Conservation (phyloP, 495 filamentous ascomycete genomes). For the Penicillium paxilli region DNA sequence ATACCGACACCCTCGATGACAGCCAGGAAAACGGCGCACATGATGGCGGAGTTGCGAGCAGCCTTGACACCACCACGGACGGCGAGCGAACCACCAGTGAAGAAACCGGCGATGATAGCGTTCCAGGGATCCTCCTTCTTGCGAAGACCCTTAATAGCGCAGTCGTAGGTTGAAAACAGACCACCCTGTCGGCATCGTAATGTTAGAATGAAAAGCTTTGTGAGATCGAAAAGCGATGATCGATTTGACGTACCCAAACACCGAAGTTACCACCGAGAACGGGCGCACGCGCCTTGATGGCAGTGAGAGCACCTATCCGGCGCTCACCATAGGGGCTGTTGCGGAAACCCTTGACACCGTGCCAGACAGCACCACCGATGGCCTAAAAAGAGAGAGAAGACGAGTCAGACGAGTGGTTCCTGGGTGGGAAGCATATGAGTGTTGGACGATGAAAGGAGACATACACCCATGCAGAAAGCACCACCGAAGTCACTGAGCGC, state of each 20-base stretch:
- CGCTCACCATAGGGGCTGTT: constrained; percentile 91
- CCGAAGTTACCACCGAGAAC: constrained; percentile 98
- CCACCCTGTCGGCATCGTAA: not conserved
- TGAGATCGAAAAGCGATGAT: not conserved
- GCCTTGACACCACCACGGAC: constrained; percentile 87
- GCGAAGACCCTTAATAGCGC: constrained; percentile 91
- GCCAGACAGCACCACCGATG: constrained; percentile 94
- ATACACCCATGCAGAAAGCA: constrained; percentile 95
- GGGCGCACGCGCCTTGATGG: constrained; percentile 94
- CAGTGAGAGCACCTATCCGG: constrained; percentile 91
- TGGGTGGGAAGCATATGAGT: not conserved
- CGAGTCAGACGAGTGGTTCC: not conserved
- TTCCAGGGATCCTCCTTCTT: constrained; percentile 97
- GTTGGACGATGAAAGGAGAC: constrained; percentile 30
- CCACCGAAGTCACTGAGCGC: constrained; percentile 95
- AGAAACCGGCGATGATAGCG: constrained; percentile 93
- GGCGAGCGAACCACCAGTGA: constrained; percentile 90
- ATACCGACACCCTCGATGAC: constrained; percentile 99
- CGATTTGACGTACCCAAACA: constrained; percentile 62
- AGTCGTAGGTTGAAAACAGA: constrained; percentile 91
- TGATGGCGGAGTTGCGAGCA: constrained; percentile 90
- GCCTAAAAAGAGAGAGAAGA: constrained; percentile 21
- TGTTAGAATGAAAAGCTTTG: not conserved
- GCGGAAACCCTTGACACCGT: constrained; percentile 94
- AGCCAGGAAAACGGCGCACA: constrained; percentile 87